Base-by-base conservation (phyloP, 2,329 filamentous ascomycete species). In the Cladosporium sp. region DNA sequence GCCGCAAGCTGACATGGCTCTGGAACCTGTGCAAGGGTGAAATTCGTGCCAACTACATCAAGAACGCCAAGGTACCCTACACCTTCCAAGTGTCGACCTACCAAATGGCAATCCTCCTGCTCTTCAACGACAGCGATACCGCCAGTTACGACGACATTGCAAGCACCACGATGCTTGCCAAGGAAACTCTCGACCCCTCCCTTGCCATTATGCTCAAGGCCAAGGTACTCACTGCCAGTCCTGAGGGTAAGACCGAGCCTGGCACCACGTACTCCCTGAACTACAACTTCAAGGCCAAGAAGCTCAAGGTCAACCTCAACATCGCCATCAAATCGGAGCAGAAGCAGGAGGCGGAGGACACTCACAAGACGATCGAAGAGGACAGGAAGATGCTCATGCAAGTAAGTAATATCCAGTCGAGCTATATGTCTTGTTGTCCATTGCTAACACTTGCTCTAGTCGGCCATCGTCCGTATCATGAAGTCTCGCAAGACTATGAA, bases 401-500 rank as follows among this genome's bases (percentile, higher is more conserved):
- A 85, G 92, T 95, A 80, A 71, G 85, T 78, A 59, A 51, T 53
- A 49, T 52, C 40, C 38, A 57, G 6, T 50, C 37, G 9, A 32
- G 13, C 10, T 28, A 8, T 3, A 8, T 43, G 11, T 32, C 8
- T 9, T 38, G 10, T 44, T 6, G 22, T 16, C 14, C 31, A 10
- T 54, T 59, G 54, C 70, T 73, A 67, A 73, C 58, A 35, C 48
- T 11, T 41, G 57, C 46, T 52, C 9, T 60, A 98, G 92, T 97
- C 93, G 57, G 91, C 92, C 19, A 97, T 98, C 70, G 93, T 98
- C 53, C 89, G 93, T 66, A 96, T 98, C 76, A 98, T 98, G 93
- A 98, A 98, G 77, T 95, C 92, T 3, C 86, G 93, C 56, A 97
- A 98, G 83, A 89, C 86, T 75, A 95, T 97, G 89, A 97, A 96